These are phyloP conservation scores for Pseudogymnoascus sp. DNA, from an alignment of 2,329 filamentous ascomycete genomes.

Conservation along the genomic window DNA sequence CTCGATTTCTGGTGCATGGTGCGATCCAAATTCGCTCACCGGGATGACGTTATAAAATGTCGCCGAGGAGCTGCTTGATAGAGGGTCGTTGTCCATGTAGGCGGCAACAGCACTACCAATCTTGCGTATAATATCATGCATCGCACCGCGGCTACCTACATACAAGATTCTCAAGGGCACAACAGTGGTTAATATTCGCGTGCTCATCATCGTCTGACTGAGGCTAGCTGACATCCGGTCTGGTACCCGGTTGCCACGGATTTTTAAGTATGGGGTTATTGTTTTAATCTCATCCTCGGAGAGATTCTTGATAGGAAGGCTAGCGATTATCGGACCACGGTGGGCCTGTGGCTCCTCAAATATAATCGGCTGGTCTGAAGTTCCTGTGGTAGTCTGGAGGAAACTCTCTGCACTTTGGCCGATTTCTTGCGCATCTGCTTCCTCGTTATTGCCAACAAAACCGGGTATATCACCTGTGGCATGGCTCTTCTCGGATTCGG, in stretches of 20 bases:
- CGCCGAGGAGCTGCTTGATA: conserved; percentile 21
- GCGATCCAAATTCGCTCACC: conserved; percentile 41
- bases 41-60: conserved; percentile 46
- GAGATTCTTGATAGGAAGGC: conserved; percentile 34
- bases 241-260: neutral
- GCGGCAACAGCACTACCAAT: conserved; percentile 42
- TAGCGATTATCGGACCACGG: conserved; percentile 15
- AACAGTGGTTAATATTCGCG: conserved; percentile 36
- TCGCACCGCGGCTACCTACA: conserved; percentile 36
- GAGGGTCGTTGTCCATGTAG: conserved; percentile 28
- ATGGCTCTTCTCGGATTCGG: conserved; percentile 23
- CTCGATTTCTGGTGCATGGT: conserved; percentile 41
- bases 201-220: conserved; percentile 41
- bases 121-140: conserved; percentile 38
- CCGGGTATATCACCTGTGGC: conserved; percentile 16
- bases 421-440: conserved; percentile 25
- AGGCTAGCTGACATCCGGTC: conserved; percentile 37
- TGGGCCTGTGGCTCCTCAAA: conserved; percentile 37
- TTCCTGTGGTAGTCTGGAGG: conserved; percentile 24
- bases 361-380: conserved; percentile 34
- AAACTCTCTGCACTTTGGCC: conserved; percentile 24
- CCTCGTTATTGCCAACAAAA: conserved; percentile 20
- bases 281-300: conserved; percentile 33
- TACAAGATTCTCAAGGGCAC: conserved; percentile 45
- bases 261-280: neutral